These are phyloP conservation scores for Trametes villosa DNA, from an alignment of 768 basidiomycete species.

Conservation along the genomic window DNA sequence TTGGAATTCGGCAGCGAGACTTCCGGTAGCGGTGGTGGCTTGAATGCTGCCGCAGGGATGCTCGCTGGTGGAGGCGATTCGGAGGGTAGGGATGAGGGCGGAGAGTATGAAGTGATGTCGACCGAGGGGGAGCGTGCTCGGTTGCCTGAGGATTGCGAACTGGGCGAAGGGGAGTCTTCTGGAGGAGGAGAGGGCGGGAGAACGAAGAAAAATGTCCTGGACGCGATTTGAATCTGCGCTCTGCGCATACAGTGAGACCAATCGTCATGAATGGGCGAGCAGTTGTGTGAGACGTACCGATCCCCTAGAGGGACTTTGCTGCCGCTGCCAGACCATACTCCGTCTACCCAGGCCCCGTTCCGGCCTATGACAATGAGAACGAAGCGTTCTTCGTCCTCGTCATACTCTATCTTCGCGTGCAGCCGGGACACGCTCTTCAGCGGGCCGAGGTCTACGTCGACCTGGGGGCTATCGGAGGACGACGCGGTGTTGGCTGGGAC, in stretches of 20 bases:
- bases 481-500: constrained; percentile 63
- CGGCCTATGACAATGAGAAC: constrained; percentile 91
- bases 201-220: constrained; percentile 95
- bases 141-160: constrained; percentile 69
- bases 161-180: constrained; percentile 81
- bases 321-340: constrained; percentile 91
- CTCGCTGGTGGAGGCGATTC: constrained; percentile 69
- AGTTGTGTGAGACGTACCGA: constrained; percentile 54
- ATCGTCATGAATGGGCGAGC: background rate
- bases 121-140: constrained; percentile 76
- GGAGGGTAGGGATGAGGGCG: constrained; percentile 76
- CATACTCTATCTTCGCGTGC: constrained; percentile 94
- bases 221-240: constrained; percentile 96
- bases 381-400: constrained; percentile 87
- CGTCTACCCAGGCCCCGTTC: constrained; percentile 98
- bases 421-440: constrained; percentile 97
- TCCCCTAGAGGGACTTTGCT: constrained; percentile 84
- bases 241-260: constrained; percentile 46
- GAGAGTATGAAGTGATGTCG: constrained; percentile 60
- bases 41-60: constrained; percentile 47
- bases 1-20: constrained; percentile 68
- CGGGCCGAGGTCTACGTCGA: constrained; percentile 92
- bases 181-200: constrained; percentile 86
- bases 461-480: constrained; percentile 57
- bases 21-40: constrained; percentile 50